Conservation (phyloP, 352 stramenopile genomes). For the Thraustochytrium striatum region DNA sequence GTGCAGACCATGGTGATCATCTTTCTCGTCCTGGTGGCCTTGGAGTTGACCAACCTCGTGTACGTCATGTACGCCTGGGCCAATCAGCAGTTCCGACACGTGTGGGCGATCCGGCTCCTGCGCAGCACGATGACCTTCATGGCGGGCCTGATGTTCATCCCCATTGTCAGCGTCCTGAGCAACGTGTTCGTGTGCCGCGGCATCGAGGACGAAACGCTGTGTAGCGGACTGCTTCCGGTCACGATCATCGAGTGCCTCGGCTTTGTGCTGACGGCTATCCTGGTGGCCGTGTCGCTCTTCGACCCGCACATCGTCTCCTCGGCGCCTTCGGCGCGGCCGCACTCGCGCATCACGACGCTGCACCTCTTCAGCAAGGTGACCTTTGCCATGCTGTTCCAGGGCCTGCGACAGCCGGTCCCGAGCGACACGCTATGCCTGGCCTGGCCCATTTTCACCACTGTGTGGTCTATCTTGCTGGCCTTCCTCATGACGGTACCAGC, state of each 20-base stretch:
- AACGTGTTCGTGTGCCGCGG: conserved; percentile 29
- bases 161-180: conserved; percentile 2
- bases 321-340: background rate
- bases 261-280: background rate
- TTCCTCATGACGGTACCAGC: conserved; percentile 42
- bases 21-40: conserved; percentile 8
- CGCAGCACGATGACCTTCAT: conserved; percentile 13
- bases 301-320: background rate
- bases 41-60: conserved; percentile 35
- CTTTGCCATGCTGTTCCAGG: no score
- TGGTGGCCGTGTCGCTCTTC: conserved; percentile 26
- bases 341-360: conserved; percentile 29
- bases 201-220: background rate
- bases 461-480: background rate
- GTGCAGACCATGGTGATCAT: background rate
- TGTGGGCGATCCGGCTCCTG: conserved; percentile 31
- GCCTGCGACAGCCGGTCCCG: no score
- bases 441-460: conserved; percentile 4
- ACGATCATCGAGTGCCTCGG: background rate
- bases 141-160: conserved; percentile 26
- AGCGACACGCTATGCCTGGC: no score
- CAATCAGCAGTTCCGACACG: conserved; percentile 26
- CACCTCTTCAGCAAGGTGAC: conserved; percentile 5
- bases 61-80: conserved; percentile 33
- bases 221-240: background rate